Evolutionary conservation across 1,284 basidiomycete species (phyloP), one percentile per base, ranked within the genome.

Genomic region (Rhodotorula glutinis): DNA sequence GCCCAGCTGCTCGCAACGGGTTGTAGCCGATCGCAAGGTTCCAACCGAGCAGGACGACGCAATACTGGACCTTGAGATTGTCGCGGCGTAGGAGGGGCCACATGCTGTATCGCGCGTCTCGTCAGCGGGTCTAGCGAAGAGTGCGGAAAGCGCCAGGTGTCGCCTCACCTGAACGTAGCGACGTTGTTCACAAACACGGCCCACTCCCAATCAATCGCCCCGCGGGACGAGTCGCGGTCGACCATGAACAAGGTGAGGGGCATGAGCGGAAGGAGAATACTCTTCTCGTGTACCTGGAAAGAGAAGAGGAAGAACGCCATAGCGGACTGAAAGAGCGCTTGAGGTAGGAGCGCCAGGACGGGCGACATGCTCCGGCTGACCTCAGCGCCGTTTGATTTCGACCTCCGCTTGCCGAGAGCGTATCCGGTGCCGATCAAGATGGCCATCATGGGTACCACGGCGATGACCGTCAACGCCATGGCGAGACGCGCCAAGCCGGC

Each of bases 271-370:
- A 97, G 77, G n/a, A 97, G 77, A 56, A 96, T 90, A 3, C 89
- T 89, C 82, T 96, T 96, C 79, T 96, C 92, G 79, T 95, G 92
- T 38, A 93, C 92, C 77, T 96, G 92, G 78, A 96, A 95, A 11
- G 92, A 93, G 80, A 96, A 94, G 30, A 98, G 81, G 80, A 93
- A 96, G 82, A 96, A 95, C 7, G 91, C 88, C 81, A 94, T 75
- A 5, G 74, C 69, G 33, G 72, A 75, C 25, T 53, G 60, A 65
- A 73, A 63, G 40, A 79, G 72, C 10, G 75, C 65, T 43, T 76
- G 67, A 8, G 76, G 77, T n/a, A 80, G 66, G 40, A 80, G 73
- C 57, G 68, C 56, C 55, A 70, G 23, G 25, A 77, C 74, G 11
- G 74, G 33, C 33, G 33, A 71, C 19, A 40, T 25, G 23, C 75